These are phyloP conservation scores for Geotrichum australiense DNA, from an alignment of 1,139 yeast species.

Conservation along the genomic window DNA sequence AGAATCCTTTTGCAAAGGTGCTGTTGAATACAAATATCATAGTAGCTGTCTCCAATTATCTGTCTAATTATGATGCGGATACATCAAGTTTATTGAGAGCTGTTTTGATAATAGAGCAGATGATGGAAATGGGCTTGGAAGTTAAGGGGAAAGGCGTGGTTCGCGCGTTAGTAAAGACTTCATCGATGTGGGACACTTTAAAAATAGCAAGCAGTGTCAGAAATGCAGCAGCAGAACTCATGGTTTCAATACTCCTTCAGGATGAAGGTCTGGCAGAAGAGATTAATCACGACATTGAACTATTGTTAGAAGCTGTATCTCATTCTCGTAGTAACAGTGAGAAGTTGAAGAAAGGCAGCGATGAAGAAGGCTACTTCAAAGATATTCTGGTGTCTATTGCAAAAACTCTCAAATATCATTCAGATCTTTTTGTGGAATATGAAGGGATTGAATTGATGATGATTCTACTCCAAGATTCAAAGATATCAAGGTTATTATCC, in stretches of 20 bases:
- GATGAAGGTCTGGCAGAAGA: background rate
- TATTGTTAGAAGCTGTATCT: slow-evolving; percentile 21
- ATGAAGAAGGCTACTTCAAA: slow-evolving; percentile 27
- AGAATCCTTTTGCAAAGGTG: slow-evolving; percentile 3
- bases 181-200: background rate
- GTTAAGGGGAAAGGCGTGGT: background rate
- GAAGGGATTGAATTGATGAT: slow-evolving; percentile 34
- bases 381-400: slow-evolving; percentile 25
- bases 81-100: slow-evolving; percentile 1
- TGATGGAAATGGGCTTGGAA: background rate
- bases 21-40: background rate
- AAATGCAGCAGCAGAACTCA: slow-evolving; percentile 26
- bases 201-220: slow-evolving; percentile 21
- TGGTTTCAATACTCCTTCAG: slow-evolving; percentile 21
- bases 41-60: background rate
- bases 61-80: slow-evolving; percentile 2
- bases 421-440: slow-evolving; percentile 25
- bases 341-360: slow-evolving; percentile 17
- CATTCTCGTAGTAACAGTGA: slow-evolving; percentile 19
- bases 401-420: slow-evolving; percentile 19
- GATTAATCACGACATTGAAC: slow-evolving; percentile 20
- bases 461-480: slow-evolving; percentile 19
- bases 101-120: background rate
- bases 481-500: slow-evolving; percentile 19
- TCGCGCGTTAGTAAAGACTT: background rate